phyloP scores from a whole-genome alignment of 768 basidiomycete species.

The Suillus hirtellus region DNA sequence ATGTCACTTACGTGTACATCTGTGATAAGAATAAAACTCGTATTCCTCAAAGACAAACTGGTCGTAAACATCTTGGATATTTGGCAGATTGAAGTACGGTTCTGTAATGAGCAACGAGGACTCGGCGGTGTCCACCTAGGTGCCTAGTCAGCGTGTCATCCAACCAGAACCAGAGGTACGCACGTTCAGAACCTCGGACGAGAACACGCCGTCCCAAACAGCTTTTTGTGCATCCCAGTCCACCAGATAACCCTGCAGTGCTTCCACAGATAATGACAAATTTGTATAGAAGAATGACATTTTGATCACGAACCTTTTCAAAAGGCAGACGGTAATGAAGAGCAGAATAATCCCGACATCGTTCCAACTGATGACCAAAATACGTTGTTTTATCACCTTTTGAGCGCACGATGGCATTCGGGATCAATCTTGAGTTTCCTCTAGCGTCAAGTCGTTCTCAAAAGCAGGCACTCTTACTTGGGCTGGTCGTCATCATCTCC shows the following conservation, averaged over 20 bases:
- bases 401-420: slow-evolving; percentile 83
- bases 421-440: slow-evolving; percentile 51
- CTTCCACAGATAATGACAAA: slow-evolving; percentile 23
- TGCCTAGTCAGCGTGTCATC: slow-evolving; percentile 13
- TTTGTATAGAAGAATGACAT: neutral
- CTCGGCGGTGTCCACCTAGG: slow-evolving; percentile 69
- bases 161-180: slow-evolving; percentile 19
- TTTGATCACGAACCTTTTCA: slow-evolving; percentile 64
- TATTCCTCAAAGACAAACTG: slow-evolving; percentile 97
- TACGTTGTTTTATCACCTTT: slow-evolving; percentile 83
- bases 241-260: slow-evolving; percentile 77
- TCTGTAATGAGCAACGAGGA: slow-evolving; percentile 87
- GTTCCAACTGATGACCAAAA: slow-evolving; percentile 80
- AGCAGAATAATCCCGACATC: slow-evolving; percentile 78
- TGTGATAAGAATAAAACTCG: slow-evolving; percentile 81
- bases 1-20: slow-evolving; percentile 71
- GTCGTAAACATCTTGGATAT: slow-evolving; percentile 90
- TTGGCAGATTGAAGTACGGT: slow-evolving; percentile 91
- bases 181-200: slow-evolving; percentile 67
- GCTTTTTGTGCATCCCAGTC: slow-evolving; percentile 97
- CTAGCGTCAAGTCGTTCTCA: slow-evolving; percentile 10
- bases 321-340: slow-evolving; percentile 84
- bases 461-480: slow-evolving; percentile 20
- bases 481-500: slow-evolving; percentile 25
- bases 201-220: slow-evolving; percentile 91